These are phyloP conservation scores for Salinomyces thailandicus DNA, from an alignment of 2,329 filamentous ascomycete species.

Conservation along the genomic window DNA sequence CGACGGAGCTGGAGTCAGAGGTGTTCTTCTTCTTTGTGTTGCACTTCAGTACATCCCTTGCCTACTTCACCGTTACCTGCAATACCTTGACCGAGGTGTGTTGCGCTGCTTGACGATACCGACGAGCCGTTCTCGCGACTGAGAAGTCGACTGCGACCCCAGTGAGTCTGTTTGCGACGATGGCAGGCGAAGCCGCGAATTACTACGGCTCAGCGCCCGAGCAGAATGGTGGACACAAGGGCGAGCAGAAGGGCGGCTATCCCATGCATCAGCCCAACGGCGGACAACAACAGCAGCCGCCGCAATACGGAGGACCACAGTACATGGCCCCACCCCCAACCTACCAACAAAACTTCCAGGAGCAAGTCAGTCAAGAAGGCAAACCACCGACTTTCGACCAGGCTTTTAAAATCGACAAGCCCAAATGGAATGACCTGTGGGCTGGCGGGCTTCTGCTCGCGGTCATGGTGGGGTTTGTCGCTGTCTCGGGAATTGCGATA, in stretches of 20 bases:
- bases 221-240: conserved; percentile 4
- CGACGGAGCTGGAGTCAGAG: too few relatives aligned
- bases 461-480: conserved; percentile 63
- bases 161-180: not conserved
- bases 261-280: conserved; percentile 6
- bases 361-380: conserved; percentile 14
- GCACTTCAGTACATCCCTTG: too few relatives aligned
- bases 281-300: conserved; percentile 10
- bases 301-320: conserved; percentile 9
- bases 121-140: too few relatives aligned
- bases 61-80: too few relatives aligned
- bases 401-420: conserved; percentile 67
- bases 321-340: conserved; percentile 26
- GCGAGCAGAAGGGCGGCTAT: conserved; percentile 3
- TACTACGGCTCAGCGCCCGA: conserved; percentile 10
- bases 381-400: conserved; percentile 57
- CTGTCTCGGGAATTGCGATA: conserved; percentile 64
- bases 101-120: too few relatives aligned
- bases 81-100: too few relatives aligned
- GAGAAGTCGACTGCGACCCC: too few relatives aligned
- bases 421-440: conserved; percentile 85
- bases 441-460: conserved; percentile 67
- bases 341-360: conserved; percentile 29
- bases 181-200: conserved; percentile 11
- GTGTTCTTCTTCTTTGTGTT: too few relatives aligned